Conservation (phyloP, 257 asterid species). For the Lantana camara region DNA sequence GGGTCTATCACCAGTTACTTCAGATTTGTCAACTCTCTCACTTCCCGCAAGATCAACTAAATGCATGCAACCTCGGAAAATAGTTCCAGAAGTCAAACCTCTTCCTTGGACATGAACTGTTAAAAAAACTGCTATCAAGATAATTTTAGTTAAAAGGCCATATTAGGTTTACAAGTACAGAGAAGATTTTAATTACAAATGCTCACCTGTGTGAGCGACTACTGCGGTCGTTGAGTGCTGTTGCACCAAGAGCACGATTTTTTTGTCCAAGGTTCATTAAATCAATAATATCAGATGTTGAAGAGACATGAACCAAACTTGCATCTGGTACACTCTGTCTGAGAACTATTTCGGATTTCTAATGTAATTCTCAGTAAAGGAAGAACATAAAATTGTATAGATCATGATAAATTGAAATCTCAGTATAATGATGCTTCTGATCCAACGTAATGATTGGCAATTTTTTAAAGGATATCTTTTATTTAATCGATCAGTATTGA, state of each 20-base stretch:
- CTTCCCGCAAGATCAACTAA: slow-evolving; percentile 57
- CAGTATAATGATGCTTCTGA: neutral
- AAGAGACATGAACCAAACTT: slow-evolving; percentile 61
- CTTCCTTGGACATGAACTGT: slow-evolving; percentile 93
- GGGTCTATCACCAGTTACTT: slow-evolving; percentile 51
- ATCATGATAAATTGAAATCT: slow-evolving; percentile 2
- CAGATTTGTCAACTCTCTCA: slow-evolving; percentile 54
- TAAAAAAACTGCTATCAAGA: slow-evolving; percentile 63
- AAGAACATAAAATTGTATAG: slow-evolving; percentile 13
- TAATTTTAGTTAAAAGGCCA: slow-evolving; percentile 1
- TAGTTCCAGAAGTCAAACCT: slow-evolving; percentile 73
- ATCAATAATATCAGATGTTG: slow-evolving; percentile 76
- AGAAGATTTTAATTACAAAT: neutral
- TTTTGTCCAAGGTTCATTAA: slow-evolving; percentile 84
- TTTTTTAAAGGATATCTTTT: slow-evolving; percentile 81
- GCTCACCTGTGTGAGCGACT: slow-evolving; percentile 95
- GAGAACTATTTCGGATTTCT: slow-evolving; percentile 91
- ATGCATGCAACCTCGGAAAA: slow-evolving; percentile 94
- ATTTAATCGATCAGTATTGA: slow-evolving; percentile 69
- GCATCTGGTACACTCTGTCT: slow-evolving; percentile 93
- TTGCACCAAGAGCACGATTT: slow-evolving; percentile 93
- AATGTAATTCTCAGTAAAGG: slow-evolving; percentile 60
- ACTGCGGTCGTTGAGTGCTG: slow-evolving; percentile 97
- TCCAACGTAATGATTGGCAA: neutral
- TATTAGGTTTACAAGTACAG: neutral